These are phyloP conservation scores for Clonostachys rhizophaga DNA, from an alignment of 2,329 filamentous ascomycete genomes.

Conservation along the genomic window DNA sequence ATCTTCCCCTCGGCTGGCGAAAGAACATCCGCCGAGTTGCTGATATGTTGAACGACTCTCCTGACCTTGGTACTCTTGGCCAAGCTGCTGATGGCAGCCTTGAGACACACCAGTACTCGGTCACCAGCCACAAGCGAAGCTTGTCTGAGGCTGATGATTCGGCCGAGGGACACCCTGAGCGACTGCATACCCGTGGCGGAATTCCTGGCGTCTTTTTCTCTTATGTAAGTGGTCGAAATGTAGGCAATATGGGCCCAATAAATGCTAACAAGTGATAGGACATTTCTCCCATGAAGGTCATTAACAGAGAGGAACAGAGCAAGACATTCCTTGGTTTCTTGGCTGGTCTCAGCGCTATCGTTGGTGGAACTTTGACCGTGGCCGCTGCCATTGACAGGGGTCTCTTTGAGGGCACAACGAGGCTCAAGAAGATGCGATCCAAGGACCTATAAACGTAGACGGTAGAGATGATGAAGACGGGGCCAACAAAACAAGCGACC, in stretches of 20 bases:
- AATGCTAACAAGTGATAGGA: slow-evolving; percentile 48
- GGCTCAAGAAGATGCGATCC: slow-evolving; percentile 79
- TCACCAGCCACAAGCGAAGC: slow-evolving; percentile 92
- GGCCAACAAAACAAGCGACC: neutral
- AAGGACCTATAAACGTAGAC: slow-evolving; percentile 48
- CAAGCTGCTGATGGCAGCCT: slow-evolving; percentile 70
- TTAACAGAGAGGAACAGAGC: slow-evolving; percentile 86
- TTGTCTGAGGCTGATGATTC: slow-evolving; percentile 78
- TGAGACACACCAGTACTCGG: slow-evolving; percentile 97
- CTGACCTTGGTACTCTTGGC: slow-evolving; percentile 66
- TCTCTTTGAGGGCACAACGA: slow-evolving; percentile 80
- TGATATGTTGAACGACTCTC: slow-evolving; percentile 38
- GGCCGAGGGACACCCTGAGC: slow-evolving; percentile 86
- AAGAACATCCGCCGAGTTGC: slow-evolving; percentile 35
- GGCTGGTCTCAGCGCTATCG: slow-evolving; percentile 88
- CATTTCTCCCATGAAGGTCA: slow-evolving; percentile 99
- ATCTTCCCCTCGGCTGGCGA: slow-evolving; percentile 88
- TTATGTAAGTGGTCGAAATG: slow-evolving; percentile 60
- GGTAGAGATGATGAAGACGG: slow-evolving; percentile 4
- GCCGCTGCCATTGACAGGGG: slow-evolving; percentile 89
- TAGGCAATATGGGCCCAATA: neutral
- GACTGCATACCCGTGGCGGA: slow-evolving; percentile 81
- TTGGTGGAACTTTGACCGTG: slow-evolving; percentile 92
- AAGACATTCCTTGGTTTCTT: slow-evolving; percentile 93
- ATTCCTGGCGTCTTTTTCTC: slow-evolving; percentile 99